phyloP scores from a whole-genome alignment of 1,284 basidiomycete species.

The Ganoderma sp. region DNA sequence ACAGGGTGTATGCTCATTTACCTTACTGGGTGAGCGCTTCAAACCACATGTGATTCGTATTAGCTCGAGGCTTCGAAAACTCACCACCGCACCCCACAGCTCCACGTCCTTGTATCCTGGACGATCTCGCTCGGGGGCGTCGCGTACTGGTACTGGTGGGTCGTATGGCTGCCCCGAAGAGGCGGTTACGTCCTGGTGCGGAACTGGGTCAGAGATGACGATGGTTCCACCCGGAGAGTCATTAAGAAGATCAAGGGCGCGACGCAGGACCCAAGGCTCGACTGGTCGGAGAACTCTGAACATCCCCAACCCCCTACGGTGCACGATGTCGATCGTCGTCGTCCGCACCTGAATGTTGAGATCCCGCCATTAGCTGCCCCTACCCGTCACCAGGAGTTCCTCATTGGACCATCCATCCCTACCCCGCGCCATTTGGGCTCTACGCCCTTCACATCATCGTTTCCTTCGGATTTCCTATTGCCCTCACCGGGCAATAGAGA shows the following conservation, averaged over 20 bases:
- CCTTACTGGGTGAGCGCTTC: constrained; percentile 66
- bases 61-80: not conserved
- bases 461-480: not conserved
- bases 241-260: constrained; percentile 28
- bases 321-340: not conserved
- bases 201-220: constrained; percentile 56
- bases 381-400: not conserved
- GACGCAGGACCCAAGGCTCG: not conserved
- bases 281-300: not conserved
- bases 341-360: not conserved
- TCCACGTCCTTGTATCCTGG: constrained; percentile 58
- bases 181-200: constrained; percentile 57
- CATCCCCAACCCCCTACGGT: not conserved
- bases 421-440: not conserved
- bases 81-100: constrained; percentile 41
- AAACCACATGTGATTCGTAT: not conserved
- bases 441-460: not conserved
- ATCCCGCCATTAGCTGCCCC: not conserved
- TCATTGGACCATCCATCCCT: not conserved
- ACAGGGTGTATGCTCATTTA: constrained; percentile 58
- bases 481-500: not conserved
- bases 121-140: constrained; percentile 57
- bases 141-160: constrained; percentile 65
- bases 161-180: constrained; percentile 57
- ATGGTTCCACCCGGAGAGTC: constrained; percentile 43